These are phyloP conservation scores for Parmelia sp. DNA, from an alignment of 495 filamentous ascomycete genomes.

Conservation along the genomic window DNA sequence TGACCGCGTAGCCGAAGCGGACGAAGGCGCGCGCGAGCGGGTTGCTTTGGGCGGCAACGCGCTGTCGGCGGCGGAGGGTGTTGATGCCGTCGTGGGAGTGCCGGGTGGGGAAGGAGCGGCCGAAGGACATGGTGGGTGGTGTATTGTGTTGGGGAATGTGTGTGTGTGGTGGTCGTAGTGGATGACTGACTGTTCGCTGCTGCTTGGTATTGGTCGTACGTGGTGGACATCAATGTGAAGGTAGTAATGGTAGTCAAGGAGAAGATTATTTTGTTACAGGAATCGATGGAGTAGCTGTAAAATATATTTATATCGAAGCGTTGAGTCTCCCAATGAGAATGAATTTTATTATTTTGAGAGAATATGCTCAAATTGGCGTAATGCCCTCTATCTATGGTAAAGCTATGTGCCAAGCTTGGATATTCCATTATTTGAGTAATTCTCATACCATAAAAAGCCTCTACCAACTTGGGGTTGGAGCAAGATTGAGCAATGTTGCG, in stretches of 20 bases:
- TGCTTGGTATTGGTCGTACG: neutral
- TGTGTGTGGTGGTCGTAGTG: neutral
- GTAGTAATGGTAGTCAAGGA: neutral
- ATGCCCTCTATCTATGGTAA: neutral
- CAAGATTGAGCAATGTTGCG: neutral
- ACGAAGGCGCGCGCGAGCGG: neutral
- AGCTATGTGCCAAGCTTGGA: slow-evolving; percentile 1
- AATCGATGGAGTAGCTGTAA: neutral
- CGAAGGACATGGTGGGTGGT: neutral
- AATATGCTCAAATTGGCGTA: neutral
- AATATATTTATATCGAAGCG: neutral
- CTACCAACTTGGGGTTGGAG: neutral
- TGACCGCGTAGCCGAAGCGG: neutral
- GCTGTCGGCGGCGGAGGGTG: neutral
- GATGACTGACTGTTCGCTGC: neutral
- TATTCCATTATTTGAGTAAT: neutral
- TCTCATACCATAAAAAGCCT: neutral
- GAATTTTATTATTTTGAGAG: neutral
- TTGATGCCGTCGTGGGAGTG: slow-evolving; percentile 4
- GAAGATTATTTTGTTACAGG: neutral
- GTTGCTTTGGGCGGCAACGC: neutral
- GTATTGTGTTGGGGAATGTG: neutral
- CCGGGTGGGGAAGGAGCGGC: neutral
- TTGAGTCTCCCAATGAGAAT: neutral
- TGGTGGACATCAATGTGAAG: neutral